A percentile compares a stretch with the other conserved stretches of the same genome.
phyloP scores from a whole-genome alignment of 1,139 yeast genomes.

The Pichia sorboxylosa region DNA sequence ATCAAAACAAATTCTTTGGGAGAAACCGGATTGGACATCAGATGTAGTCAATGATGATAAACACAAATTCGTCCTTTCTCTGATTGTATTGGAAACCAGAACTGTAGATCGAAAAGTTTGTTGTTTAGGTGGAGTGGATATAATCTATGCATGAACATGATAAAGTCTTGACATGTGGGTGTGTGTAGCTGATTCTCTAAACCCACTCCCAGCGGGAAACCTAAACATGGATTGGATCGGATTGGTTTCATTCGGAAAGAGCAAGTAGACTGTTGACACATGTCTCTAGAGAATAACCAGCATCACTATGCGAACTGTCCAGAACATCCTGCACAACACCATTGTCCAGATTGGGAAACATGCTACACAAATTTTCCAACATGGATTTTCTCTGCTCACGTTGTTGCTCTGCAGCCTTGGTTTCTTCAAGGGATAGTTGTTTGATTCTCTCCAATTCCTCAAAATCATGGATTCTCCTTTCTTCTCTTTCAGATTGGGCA shows the following conservation, averaged over 20 bases:
- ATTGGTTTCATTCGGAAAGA: neutral
- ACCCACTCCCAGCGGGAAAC: no score
- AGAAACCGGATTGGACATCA: no score
- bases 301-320: slow-evolving; percentile 22
- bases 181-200: no score
- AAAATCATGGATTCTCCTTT: slow-evolving; percentile 3
- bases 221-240: no score
- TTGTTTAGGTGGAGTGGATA: no score
- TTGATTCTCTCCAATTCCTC: slow-evolving; percentile 19
- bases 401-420: slow-evolving; percentile 12
- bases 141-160: no score
- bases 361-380: slow-evolving; percentile 41
- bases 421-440: slow-evolving; percentile 22
- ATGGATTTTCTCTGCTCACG: slow-evolving; percentile 28
- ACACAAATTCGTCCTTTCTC: no score
- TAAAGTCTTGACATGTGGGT: no score
- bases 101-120: no score
- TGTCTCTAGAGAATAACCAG: slow-evolving; percentile 26
- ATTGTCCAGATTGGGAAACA: slow-evolving; percentile 68
- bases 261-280: slow-evolving; percentile 7
- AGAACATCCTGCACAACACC: slow-evolving; percentile 57
- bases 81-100: no score
- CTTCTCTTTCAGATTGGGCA: neutral
- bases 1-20: no score
- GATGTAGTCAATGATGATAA: no score